These are phyloP conservation scores for Penicillium glabrum DNA, from an alignment of 2,329 filamentous ascomycete species.

Conservation along the genomic window DNA sequence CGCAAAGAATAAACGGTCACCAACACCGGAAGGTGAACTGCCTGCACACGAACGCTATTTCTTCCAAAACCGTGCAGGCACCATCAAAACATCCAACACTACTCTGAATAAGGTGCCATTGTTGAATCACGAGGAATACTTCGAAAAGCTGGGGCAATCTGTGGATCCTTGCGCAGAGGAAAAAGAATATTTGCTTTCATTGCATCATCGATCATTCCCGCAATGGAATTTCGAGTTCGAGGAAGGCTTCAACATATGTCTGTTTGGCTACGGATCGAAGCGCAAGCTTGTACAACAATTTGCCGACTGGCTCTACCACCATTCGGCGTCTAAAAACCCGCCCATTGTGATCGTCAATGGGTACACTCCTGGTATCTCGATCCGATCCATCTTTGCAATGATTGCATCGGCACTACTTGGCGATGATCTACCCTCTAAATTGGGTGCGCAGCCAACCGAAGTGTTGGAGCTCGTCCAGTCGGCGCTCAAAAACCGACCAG, in stretches of 20 bases:
- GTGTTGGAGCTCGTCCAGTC: constrained; percentile 67
- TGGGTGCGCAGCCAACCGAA: constrained; percentile 65
- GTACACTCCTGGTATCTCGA: constrained; percentile 56
- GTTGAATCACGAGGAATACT: constrained; percentile 91
- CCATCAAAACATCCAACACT: constrained; percentile 81
- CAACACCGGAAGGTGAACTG: constrained; percentile 77
- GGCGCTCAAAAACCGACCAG: constrained; percentile 55
- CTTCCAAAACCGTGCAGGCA: constrained; percentile 81
- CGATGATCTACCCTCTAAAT: constrained; percentile 45
- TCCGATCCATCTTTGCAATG: constrained; percentile 52
- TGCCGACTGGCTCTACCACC: constrained; percentile 66
- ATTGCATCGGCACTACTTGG: constrained; percentile 63
- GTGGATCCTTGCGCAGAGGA: constrained; percentile 70
- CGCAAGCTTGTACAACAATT: constrained; percentile 71
- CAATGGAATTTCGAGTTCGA: constrained; percentile 92
- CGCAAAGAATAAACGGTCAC: constrained; percentile 63
- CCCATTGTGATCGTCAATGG: constrained; percentile 85
- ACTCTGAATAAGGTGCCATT: constrained; percentile 72
- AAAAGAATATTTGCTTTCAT: constrained; percentile 66
- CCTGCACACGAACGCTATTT: constrained; percentile 92
- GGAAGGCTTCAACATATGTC: constrained; percentile 82
- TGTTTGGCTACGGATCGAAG: constrained; percentile 94
- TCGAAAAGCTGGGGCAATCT: constrained; percentile 64
- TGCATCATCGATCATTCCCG: constrained; percentile 79
- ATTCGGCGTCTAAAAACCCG: constrained; percentile 30